phyloP scores from a whole-genome alignment of 371 early-diverging fungal genomes.

The Umbelopsis sp. region DNA sequence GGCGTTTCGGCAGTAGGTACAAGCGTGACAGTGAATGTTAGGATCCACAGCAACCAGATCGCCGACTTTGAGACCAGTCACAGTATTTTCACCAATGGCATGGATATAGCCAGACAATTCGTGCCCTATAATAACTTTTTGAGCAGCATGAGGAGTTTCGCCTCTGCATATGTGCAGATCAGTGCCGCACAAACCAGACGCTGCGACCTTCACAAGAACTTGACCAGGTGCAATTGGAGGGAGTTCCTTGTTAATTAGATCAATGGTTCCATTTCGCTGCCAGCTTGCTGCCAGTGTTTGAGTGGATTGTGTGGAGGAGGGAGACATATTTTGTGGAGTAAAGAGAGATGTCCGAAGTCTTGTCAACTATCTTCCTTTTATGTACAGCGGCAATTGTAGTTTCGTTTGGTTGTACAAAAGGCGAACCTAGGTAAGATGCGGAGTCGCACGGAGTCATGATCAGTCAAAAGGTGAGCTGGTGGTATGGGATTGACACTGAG shows the following conservation, averaged over 20 bases:
- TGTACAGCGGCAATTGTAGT: background rate
- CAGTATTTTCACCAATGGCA: slow-evolving; percentile 46
- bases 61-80: slow-evolving; percentile 36
- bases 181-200: slow-evolving; percentile 64
- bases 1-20: slow-evolving; percentile 53
- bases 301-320: slow-evolving; percentile 12
- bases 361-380: background rate
- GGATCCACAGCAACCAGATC: slow-evolving; percentile 58
- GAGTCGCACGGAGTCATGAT: too few species aligned
- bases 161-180: slow-evolving; percentile 61
- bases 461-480: too few species aligned
- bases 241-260: slow-evolving; percentile 35
- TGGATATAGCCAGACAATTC: slow-evolving; percentile 57
- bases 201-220: slow-evolving; percentile 52
- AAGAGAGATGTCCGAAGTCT: background rate
- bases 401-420: background rate
- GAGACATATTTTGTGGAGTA: background rate
- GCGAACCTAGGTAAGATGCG: too few species aligned
- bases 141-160: slow-evolving; percentile 56
- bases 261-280: slow-evolving; percentile 50
- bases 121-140: slow-evolving; percentile 58
- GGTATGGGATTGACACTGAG: too few species aligned
- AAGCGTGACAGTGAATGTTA: slow-evolving; percentile 56
- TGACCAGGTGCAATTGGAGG: slow-evolving; percentile 49
- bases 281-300: slow-evolving; percentile 54